Conservation (phyloP, 768 basidiomycete species). For the Chalciporus pseudorubinellus region DNA sequence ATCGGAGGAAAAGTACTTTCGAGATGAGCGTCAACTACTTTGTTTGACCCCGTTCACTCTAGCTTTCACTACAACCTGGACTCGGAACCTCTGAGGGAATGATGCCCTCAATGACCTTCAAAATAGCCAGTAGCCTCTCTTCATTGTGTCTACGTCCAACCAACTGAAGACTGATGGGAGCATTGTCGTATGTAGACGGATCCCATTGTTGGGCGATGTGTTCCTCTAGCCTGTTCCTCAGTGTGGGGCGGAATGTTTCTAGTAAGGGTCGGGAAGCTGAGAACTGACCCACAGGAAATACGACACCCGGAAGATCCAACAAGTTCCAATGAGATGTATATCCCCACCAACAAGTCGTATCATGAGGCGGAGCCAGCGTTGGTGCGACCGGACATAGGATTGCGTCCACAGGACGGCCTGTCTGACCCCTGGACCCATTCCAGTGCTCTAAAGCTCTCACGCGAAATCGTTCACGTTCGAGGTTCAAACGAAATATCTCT, state of each 20-base stretch:
- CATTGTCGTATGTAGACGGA: conserved; percentile 40
- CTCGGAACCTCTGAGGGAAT: conserved; percentile 18
- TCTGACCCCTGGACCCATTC: conserved; percentile 37
- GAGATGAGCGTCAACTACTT: too few species aligned
- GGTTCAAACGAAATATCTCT: conserved; percentile 45
- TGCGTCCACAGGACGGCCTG: conserved; percentile 47
- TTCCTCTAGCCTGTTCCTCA: conserved; percentile 38
- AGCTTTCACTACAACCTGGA: conserved; percentile 7
- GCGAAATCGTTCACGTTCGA: conserved; percentile 43
- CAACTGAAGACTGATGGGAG: conserved; percentile 47
- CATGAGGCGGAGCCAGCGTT: conserved; percentile 47
- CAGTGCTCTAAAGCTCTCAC: conserved; percentile 41
- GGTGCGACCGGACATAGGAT: conserved; percentile 47
- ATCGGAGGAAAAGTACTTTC: too few species aligned
- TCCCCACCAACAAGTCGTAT: conserved; percentile 47
- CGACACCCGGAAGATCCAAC: conserved; percentile 46
- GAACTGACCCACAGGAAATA: conserved; percentile 45
- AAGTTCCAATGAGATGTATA: conserved; percentile 56
- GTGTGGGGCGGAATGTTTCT: conserved; percentile 13
- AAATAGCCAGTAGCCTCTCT: conserved; percentile 45
- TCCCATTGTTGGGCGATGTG: conserved; percentile 41
- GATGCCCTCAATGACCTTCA: conserved; percentile 38
- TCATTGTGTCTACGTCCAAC: conserved; percentile 51
- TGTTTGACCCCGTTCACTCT: conserved; percentile 12
- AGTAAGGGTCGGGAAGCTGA: conserved; percentile 21